Evolutionary conservation across 495 filamentous ascomycete species (phyloP).

Genomic region (Penicillium goetzii): DNA sequence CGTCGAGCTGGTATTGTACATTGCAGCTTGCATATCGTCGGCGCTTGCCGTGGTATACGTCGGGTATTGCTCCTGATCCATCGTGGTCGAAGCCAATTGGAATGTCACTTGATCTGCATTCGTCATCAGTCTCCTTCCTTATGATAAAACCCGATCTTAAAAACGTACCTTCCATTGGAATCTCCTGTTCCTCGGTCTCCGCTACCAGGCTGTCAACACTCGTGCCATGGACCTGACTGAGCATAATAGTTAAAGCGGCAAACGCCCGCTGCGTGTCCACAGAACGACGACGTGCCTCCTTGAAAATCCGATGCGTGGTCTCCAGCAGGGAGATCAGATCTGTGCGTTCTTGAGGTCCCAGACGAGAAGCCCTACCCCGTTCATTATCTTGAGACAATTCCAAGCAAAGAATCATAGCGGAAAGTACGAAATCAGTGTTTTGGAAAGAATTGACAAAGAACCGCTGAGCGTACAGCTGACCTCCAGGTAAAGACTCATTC

Average conservation of each 20-base stretch:
- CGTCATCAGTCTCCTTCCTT: neutral
- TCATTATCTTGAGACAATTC: conserved; percentile 57
- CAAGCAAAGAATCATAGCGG: conserved; percentile 84
- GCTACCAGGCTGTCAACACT: conserved; percentile 23
- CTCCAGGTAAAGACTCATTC: conserved; percentile 72
- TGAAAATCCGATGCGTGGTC: conserved; percentile 71
- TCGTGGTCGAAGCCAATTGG: conserved; percentile 2
- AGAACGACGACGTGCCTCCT: conserved; percentile 63
- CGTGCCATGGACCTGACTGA: conserved; percentile 63
- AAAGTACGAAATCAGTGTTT: conserved; percentile 80
- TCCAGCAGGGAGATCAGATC: conserved; percentile 74
- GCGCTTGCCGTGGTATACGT: conserved; percentile 1
- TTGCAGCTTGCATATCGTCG: conserved; percentile 6
- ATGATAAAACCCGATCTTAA: conserved; percentile 20
- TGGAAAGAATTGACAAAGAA: conserved; percentile 80
- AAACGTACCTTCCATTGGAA: conserved; percentile 27
- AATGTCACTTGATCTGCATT: conserved; percentile 13
- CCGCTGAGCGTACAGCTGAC: conserved; percentile 69
- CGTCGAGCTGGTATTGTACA: conserved; percentile 8
- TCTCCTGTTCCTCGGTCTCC: conserved; percentile 26
- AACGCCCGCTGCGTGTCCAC: conserved; percentile 82
- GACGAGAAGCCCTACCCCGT: conserved; percentile 7
- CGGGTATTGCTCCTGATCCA: conserved; percentile 19
- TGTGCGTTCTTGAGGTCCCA: conserved; percentile 39
- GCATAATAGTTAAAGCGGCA: conserved; percentile 71